Base-by-base conservation (phyloP, 352 stramenopile genomes). In the Globisporangium okanoganense region DNA sequence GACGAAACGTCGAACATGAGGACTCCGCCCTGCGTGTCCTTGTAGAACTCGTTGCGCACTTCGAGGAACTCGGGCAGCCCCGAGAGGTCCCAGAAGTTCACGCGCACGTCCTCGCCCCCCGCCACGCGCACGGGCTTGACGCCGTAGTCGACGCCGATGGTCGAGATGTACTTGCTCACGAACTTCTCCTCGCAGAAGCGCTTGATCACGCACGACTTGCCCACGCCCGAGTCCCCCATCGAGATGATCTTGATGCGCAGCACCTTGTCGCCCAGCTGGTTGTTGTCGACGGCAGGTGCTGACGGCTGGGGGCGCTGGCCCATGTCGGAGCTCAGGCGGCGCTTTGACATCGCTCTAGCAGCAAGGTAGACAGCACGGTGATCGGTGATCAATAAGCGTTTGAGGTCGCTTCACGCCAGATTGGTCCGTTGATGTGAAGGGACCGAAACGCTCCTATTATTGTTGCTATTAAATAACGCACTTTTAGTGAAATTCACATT, bases 41-140 rank as follows among this genome's bases (percentile, higher is more conserved):
- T 97, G 79, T 98, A 98, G 64, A 99, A 98, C 76, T 99, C 95
- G 67, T 99, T 99, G 29, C 95, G 79, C 27, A 98, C 94, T 56
- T 98, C 94, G 62, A 97, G 84, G 68, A 98, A 98, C 57, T 97
- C 94, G n/a, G 81, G 72, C 62, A 93, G 75, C 0, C 94, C 95
- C 22, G 78, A 96, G 16, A 98, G 75, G 53, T 98, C 93, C 92
- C 93, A 98, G 63, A 98, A 98, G 76, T 97, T 98, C n/a, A 98
- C 82, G 20, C 85, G 82, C 56, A 94, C 87, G 59, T 92, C 74
- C 16, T 78, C 62, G 24, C 82, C 79, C 29, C 82, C 79, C 29
- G 78, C 69, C 13, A 98, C 74, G 18, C 76, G 65, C 40, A 97
- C 85, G 14, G 88, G 73, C 60, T 98, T 98, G 41, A 98, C 92